These are phyloP conservation scores for Colletotrichum tropicicola DNA, from an alignment of 2,329 filamentous ascomycete species.

Conservation along the genomic window DNA sequence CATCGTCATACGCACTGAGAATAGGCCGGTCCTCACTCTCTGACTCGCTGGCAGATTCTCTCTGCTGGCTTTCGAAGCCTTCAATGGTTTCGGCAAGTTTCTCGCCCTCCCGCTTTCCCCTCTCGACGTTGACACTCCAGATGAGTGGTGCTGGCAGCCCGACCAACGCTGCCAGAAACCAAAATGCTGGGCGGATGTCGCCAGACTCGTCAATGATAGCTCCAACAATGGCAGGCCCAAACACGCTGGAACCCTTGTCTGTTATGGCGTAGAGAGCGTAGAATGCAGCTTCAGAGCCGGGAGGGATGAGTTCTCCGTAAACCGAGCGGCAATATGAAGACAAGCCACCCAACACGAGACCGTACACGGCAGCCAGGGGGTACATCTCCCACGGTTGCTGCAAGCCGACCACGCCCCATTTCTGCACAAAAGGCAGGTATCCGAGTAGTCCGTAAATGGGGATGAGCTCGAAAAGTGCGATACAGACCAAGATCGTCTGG, in stretches of 20 bases:
- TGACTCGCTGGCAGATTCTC: constrained; percentile 32
- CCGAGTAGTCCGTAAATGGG: constrained; percentile 91
- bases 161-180: constrained; percentile 88
- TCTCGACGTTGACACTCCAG: constrained; percentile 84
- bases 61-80: constrained; percentile 47
- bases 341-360: constrained; percentile 91
- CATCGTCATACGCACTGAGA: constrained; percentile 44
- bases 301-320: constrained; percentile 92
- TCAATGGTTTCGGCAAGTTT: constrained; percentile 70
- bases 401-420: constrained; percentile 82
- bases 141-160: constrained; percentile 86
- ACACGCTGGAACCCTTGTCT: constrained; percentile 93
- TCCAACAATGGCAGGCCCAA: constrained; percentile 93
- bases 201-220: constrained; percentile 87
- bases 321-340: constrained; percentile 92
- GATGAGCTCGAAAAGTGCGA: constrained; percentile 89
- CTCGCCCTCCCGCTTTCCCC: constrained; percentile 75
- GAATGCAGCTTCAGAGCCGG: constrained; percentile 93
- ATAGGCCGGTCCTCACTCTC: constrained; percentile 45
- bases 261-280: constrained; percentile 98
- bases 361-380: constrained; percentile 88
- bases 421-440: constrained; percentile 81
- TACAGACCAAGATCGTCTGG: constrained; percentile 92
- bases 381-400: constrained; percentile 98
- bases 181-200: constrained; percentile 87